Evolutionary conservation across 192 early-diverging fungal species (phyloP), one percentile per base, ranked within the genome.

Genomic region (Tieghemiomyces parasiticus): DNA sequence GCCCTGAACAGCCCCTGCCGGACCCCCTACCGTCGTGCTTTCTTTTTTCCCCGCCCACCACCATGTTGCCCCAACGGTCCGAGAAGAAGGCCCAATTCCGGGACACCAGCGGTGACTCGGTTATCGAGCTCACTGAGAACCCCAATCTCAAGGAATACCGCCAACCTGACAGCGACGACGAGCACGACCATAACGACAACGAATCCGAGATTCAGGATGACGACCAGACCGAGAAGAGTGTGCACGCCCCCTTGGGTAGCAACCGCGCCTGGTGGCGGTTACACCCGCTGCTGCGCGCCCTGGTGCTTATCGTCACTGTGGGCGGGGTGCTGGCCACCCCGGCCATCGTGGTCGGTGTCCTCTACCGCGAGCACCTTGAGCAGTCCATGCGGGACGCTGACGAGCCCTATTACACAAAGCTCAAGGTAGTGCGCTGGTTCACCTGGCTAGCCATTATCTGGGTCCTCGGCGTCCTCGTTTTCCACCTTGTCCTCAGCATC

Each of bases 401-500:
- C 29, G 44, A 51, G 45, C 46, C 30, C 6, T 52, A 61, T 50
- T 72, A 71, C 58, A 65, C 67, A 19, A 28, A 61, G 38, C 68
- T 67, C 62, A 70, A 61, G 47, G 62, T 65, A n/a, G 64, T 63
- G 29, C 70, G 63, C 51, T 74, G 62, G 59, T 79, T 69, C 72
- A 69, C 66, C 52, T 69, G 67, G 63, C 28, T 72, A 38, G 60
- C 76, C 4, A 67, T 77, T 19, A 68, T 77, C 19, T 72, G 75
- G 66, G 56, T 82, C 12, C 68, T 74, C 25, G 70, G 74, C 28
- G 71, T 71, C 42, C 54, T 82, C 4, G 65, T 78, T 47, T 71
- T 73, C 61, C 76, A 79, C 61, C 65, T 77, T 60, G 70, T 82
- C 0, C 76, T 78, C 29, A 68, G 75, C 63, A 74, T 76, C 28